Base-by-base conservation (phyloP, 2,329 filamentous ascomycete species). In the Penicillium sp. region DNA sequence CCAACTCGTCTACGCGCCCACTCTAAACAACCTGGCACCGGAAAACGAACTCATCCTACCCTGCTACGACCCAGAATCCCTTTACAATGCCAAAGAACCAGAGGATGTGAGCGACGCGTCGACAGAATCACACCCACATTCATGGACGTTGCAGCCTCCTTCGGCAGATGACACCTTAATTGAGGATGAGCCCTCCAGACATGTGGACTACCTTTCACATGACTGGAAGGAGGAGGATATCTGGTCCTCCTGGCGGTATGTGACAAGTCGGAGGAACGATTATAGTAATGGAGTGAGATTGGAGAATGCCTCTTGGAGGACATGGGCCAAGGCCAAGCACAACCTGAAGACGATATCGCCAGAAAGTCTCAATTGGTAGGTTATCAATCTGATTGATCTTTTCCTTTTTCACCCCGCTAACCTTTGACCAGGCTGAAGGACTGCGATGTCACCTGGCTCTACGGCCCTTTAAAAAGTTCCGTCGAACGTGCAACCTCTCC, bases 231-330 rank as follows among this genome's bases (percentile, higher is more conserved):
- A 97, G 75, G 92, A 97, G 74, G 93, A 99, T 75, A 95, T 97
- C 27, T 97, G 92, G 92, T 88, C 90, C 6, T 97, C 93, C 1
- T 97, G 94, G 94, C 87, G 92, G 70, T 94, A 96, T 71, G 91
- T 97, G 66, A 87, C 92, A 16, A 87, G 89, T 29, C 89, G 91
- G 68, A 83, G 88, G 66, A 86, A 86, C 58, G 84, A 90, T 52
- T 95, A 95, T 63, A 87, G 85, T 65, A 93, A 97, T 72, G 85
- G 89, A 36, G 87, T 87, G 34, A 83, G 94, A 49, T 76, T 97
- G 31, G 94, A 97, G 75, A 97, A 99, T 75, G 94, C 94, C 3
- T 96, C 92, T 0, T 99, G 94, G 94, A 84, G 94, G 71, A 94
- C 92, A 1, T 97, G 94, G 94, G 89, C 91, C 72, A 97, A 97